Conservation (phyloP, 139 green algal species). For the Chlamydomonas schloesseri region DNA sequence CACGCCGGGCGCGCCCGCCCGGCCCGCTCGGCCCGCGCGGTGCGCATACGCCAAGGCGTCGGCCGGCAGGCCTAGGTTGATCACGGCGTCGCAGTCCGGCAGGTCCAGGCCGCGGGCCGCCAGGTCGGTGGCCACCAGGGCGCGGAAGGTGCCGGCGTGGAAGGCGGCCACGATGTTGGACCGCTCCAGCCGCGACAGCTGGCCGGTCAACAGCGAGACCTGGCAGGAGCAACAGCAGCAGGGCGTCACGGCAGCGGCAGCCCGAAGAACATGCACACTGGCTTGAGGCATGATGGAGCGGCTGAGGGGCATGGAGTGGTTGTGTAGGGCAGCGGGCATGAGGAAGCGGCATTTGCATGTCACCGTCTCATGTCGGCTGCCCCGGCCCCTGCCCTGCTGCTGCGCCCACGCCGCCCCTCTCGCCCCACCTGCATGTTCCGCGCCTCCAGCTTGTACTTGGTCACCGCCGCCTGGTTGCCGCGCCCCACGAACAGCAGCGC, state of each 20-base stretch:
- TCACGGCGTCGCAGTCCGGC: slow-evolving; percentile 84
- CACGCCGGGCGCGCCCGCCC: slow-evolving; percentile 75
- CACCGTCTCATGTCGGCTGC: too few relatives aligned
- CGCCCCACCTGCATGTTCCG: slow-evolving; percentile 69
- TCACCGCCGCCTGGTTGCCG: slow-evolving; percentile 77
- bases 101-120: slow-evolving; percentile 93
- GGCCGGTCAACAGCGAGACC: slow-evolving; percentile 78
- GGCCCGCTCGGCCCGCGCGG: slow-evolving; percentile 85
- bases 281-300: too few relatives aligned
- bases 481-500: slow-evolving; percentile 93
- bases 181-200: slow-evolving; percentile 82
- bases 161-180: slow-evolving; percentile 78
- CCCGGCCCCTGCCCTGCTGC: too few relatives aligned
- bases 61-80: slow-evolving; percentile 53
- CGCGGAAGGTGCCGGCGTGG: slow-evolving; percentile 68
- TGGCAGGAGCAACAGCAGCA: too few relatives aligned
- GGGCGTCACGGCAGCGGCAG: not conserved
- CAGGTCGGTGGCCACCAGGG: slow-evolving; percentile 90
- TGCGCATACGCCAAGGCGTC: slow-evolving; percentile 21
- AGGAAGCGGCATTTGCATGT: too few relatives aligned
- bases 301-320: too few relatives aligned
- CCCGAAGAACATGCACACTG: too few relatives aligned
- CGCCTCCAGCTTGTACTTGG: slow-evolving; percentile 78
- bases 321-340: too few relatives aligned
- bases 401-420: too few relatives aligned